These are phyloP conservation scores for Exophiala alcalophila DNA, from an alignment of 2,329 filamentous ascomycete genomes.

Conservation along the genomic window DNA sequence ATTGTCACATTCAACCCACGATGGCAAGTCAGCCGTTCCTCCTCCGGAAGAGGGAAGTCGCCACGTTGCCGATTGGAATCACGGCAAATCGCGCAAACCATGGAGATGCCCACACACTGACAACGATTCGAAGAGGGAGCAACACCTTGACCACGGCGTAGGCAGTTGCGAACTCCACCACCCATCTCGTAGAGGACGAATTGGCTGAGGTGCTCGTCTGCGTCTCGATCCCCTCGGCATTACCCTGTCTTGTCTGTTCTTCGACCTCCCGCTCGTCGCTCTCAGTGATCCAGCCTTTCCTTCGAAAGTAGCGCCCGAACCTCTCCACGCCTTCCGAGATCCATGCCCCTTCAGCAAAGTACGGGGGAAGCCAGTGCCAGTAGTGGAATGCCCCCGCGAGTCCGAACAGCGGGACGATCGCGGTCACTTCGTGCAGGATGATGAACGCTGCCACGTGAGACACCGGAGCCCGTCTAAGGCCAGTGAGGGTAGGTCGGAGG, in stretches of 20 bases:
- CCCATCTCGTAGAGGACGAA: conserved; percentile 50
- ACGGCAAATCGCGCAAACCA: conserved; percentile 77
- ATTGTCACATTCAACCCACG: no score
- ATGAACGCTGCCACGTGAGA: conserved; percentile 84
- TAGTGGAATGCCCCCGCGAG: conserved; percentile 79
- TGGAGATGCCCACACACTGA: conserved; percentile 84
- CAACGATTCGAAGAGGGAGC: conserved; percentile 70
- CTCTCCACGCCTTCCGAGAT: conserved; percentile 63
- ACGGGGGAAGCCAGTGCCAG: conserved; percentile 66
- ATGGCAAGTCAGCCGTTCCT: no score
- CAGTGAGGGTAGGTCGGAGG: conserved; percentile 22
- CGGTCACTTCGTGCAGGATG: conserved; percentile 87
- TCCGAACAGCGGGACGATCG: conserved; percentile 72
- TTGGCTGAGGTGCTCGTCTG: conserved; percentile 5
- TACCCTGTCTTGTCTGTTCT: conserved; percentile 33
- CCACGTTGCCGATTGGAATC: conserved; percentile 43
- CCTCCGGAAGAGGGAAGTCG: conserved; percentile 41
- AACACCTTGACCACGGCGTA: conserved; percentile 88
- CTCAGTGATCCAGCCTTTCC: conserved; percentile 75
- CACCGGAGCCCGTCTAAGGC: conserved; percentile 69
- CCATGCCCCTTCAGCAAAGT: conserved; percentile 52
- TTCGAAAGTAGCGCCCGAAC: conserved; percentile 73
- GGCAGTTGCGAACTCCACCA: conserved; percentile 74
- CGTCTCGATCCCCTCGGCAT: conserved; percentile 10
- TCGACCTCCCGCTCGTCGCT: conserved; percentile 48